Percentiles rank a stretch among this genome's conserved stretches.
Evolutionary conservation across 148 eudicot genomes (phyloP).

Genomic region (Amaranthus cruentus): DNA sequence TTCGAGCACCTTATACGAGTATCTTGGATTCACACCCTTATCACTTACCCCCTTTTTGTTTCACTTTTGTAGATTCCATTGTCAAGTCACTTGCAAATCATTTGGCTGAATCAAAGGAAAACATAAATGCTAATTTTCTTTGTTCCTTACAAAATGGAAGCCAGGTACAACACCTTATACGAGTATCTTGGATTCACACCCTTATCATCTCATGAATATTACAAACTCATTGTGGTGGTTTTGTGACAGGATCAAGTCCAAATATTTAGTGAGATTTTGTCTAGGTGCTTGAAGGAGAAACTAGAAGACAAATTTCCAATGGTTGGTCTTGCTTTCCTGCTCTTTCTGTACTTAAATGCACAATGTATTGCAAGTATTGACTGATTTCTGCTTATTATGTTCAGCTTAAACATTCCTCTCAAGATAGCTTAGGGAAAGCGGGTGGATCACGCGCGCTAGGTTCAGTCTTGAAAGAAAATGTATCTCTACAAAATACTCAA

Average conservation of each 20-base stretch:
- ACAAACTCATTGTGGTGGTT: background rate
- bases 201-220: background rate
- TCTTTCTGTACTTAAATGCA: background rate
- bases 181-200: too few relatives aligned
- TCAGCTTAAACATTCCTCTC: constrained; percentile 41
- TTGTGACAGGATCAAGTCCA: constrained; percentile 45
- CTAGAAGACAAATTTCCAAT: constrained; percentile 34
- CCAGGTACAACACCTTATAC: constrained; percentile 33
- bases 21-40: background rate
- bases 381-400: constrained; percentile 7
- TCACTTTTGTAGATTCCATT: constrained; percentile 43
- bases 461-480: constrained; percentile 29
- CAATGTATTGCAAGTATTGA: background rate
- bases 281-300: constrained; percentile 54
- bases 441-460: constrained; percentile 28
- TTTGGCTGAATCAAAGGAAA: constrained; percentile 79
- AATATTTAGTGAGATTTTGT: constrained; percentile 43
- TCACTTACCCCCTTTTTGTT: background rate
- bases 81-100: constrained; percentile 51
- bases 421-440: constrained; percentile 33
- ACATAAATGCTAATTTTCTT: constrained; percentile 48
- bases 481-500: constrained; percentile 20
- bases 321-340: constrained; percentile 36
- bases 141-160: constrained; percentile 43
- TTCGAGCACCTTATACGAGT: too few relatives aligned